Percentiles rank a stretch among this genome's conserved stretches.
Evolutionary conservation across 2,329 filamentous ascomycete species (phyloP).

Genomic region (Intubia oerlemansii): DNA sequence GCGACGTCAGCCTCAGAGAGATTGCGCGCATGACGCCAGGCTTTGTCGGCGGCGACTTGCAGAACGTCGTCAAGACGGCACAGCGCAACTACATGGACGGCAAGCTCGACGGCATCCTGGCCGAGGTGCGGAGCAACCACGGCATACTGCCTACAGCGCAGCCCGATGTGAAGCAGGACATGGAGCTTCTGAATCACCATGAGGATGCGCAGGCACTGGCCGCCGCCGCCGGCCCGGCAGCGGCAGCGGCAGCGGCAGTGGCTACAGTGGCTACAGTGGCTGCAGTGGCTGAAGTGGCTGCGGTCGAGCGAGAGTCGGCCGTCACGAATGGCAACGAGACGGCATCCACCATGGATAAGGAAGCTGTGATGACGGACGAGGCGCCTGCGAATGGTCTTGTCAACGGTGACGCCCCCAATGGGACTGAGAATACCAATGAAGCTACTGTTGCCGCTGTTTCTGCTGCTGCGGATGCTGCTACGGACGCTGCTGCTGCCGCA

Average conservation of each 20-base stretch:
- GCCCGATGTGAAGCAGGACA: conserved; percentile 1
- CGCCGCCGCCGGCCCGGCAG: too few species aligned
- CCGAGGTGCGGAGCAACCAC: conserved; percentile 1
- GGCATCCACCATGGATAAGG: not conserved
- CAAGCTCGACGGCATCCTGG: conserved; percentile 1
- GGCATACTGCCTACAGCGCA: not conserved
- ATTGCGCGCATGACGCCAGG: conserved; percentile 76
- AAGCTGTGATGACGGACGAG: conserved; percentile 1
- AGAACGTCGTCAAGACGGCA: conserved; percentile 32
- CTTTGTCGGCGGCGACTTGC: conserved; percentile 79
- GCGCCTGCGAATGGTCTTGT: conserved; percentile 7
- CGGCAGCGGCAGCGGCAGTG: not conserved
- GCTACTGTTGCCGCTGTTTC: too few species aligned
- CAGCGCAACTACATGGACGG: conserved; percentile 2
- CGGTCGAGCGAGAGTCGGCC: too few species aligned
- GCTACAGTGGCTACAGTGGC: conserved; percentile 1
- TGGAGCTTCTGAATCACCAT: conserved; percentile 2
- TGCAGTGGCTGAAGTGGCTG: too few species aligned
- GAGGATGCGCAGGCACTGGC: not conserved
- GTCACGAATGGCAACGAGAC: too few species aligned
- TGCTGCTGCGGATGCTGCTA: too few species aligned
- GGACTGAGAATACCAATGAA: too few species aligned
- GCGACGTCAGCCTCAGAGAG: conserved; percentile 49
- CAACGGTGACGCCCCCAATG: not conserved
- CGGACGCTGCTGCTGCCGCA: too few species aligned